Percentiles rank a stretch among this genome's conserved stretches.
Conservation (phyloP, 352 stramenopile genomes). For the Pythium aquatile region DNA sequence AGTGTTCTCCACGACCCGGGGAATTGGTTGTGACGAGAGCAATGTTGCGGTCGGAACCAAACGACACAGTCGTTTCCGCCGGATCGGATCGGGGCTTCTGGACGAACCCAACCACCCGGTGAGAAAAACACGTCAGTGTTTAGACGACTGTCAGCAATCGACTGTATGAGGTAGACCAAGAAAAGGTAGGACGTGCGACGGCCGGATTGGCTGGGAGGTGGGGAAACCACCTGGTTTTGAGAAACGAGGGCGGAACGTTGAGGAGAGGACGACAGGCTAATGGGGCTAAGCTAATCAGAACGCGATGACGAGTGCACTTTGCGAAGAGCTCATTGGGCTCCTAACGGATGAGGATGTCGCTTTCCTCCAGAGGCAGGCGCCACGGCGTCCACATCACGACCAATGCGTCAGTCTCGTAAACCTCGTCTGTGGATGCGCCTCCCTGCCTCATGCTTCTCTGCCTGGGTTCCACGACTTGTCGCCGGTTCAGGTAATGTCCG, state of each 20-base stretch:
- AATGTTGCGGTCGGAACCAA: neutral
- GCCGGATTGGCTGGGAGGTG: neutral
- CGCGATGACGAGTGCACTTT: neutral
- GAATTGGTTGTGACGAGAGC: conserved; percentile 12
- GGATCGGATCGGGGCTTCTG: neutral
- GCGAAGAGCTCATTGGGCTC: neutral
- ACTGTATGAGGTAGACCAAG: neutral
- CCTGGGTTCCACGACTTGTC: neutral
- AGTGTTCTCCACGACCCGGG: neutral
- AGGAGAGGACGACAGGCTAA: neutral
- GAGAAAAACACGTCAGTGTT: neutral
- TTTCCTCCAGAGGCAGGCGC: neutral
- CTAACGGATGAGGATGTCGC: neutral
- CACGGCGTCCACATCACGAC: too few species aligned
- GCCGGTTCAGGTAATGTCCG: neutral
- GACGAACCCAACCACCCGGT: neutral
- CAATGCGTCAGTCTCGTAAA: too few species aligned
- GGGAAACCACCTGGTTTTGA: neutral
- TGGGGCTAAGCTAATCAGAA: neutral
- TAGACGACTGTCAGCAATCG: neutral
- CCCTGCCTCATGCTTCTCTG: too few species aligned
- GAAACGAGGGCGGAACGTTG: neutral
- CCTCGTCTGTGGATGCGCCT: too few species aligned
- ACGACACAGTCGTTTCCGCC: neutral
- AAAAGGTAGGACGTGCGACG: neutral